Conservation (phyloP, 108 stramenopile genomes). For the Skeletonema tropicum region DNA sequence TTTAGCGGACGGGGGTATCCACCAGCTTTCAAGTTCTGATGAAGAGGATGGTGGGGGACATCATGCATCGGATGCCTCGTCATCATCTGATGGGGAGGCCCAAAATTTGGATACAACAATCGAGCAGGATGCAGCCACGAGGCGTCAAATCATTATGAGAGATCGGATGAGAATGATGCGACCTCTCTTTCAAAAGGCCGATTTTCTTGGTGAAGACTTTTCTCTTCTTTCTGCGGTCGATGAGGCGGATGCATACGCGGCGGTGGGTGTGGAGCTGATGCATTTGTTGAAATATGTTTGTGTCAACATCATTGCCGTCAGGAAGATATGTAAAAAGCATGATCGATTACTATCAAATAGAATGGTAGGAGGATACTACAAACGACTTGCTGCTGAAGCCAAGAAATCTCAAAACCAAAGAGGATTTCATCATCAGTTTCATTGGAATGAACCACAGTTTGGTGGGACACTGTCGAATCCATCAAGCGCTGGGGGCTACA, state of each 20-base stretch:
- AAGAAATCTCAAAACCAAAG: background rate
- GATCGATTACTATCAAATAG: conserved; percentile 81
- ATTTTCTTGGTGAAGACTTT: conserved; percentile 60
- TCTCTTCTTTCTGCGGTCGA: conserved; percentile 83
- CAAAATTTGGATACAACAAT: conserved; percentile 10
- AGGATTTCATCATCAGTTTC: conserved; percentile 7
- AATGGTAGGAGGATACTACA: conserved; percentile 89
- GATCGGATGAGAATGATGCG: conserved; percentile 60
- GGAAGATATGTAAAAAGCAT: conserved; percentile 88
- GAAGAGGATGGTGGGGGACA: conserved; percentile 16
- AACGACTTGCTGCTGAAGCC: conserved; percentile 26
- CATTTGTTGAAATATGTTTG: conserved; percentile 48
- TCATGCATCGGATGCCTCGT: conserved; percentile 22
- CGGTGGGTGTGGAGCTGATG: conserved; percentile 52
- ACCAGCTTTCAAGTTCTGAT: conserved; percentile 28
- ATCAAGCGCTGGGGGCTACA: conserved; percentile 29
- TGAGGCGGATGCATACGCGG: conserved; percentile 68
- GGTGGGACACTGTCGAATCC: conserved; percentile 28
- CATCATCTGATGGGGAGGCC: conserved; percentile 30
- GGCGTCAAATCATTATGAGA: conserved; percentile 65
- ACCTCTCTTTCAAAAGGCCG: conserved; percentile 80
- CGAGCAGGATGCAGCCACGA: conserved; percentile 41
- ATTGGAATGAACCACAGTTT: conserved; percentile 23
- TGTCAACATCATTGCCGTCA: conserved; percentile 65
- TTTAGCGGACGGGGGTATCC: conserved; percentile 69